Conservation (phyloP, 345 rosid species). For the Moricandia arvensis region DNA sequence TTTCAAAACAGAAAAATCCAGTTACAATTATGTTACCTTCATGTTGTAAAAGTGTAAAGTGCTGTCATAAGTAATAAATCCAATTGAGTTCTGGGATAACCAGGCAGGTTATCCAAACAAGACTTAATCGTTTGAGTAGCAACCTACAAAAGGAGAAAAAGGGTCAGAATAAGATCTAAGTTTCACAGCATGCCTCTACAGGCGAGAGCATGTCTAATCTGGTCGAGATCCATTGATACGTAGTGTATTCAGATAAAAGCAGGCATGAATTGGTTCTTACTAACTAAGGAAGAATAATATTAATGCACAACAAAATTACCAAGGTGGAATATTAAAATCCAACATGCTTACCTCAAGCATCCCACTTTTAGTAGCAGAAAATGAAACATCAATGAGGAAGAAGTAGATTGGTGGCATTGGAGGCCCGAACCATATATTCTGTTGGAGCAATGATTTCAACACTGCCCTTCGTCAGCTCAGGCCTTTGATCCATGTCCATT, state of each 20-base stretch:
- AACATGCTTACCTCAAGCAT: conserved; percentile 85
- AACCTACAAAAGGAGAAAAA: conserved; percentile 48
- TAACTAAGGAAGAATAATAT: background rate
- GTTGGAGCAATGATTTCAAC: conserved; percentile 97
- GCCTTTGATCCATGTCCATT: conserved; percentile 90
- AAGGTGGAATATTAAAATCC: background rate
- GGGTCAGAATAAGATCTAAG: conserved; percentile 4
- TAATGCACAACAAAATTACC: conserved; percentile 11
- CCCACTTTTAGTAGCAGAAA: conserved; percentile 89
- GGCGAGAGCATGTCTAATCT: conserved; percentile 1
- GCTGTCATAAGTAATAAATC: conserved; percentile 96
- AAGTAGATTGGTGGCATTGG: conserved; percentile 97
- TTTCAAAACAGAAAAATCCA: conserved; percentile 11
- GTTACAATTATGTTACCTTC: conserved; percentile 63
- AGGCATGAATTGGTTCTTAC: background rate
- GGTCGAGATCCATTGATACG: background rate
- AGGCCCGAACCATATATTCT: conserved; percentile 99
- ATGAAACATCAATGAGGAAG: conserved; percentile 93
- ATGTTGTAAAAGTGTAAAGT: conserved; percentile 93
- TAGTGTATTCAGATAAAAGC: conserved; percentile 7
- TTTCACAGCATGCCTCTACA: conserved; percentile 7
- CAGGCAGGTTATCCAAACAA: conserved; percentile 93
- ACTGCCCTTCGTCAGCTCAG: conserved; percentile 91
- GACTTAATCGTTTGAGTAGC: conserved; percentile 93
- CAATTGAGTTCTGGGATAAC: conserved; percentile 98